A percentile compares a stretch with the other conserved stretches of the same genome.
Evolutionary conservation across 371 early-diverging fungal species (phyloP).

Genomic region (Parasitella parasitica): DNA sequence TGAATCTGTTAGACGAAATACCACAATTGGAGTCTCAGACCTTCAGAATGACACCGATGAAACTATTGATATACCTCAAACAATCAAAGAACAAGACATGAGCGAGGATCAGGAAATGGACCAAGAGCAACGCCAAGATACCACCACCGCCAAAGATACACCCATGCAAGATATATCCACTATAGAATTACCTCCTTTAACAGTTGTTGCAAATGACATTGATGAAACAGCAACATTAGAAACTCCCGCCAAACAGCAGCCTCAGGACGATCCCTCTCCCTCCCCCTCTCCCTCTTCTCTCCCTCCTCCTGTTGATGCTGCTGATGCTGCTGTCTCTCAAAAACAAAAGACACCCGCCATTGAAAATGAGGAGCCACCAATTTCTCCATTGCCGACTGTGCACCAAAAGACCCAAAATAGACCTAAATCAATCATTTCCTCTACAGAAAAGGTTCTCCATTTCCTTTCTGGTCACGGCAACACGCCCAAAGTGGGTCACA

Average conservation of each 20-base stretch:
- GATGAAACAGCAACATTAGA: not conserved
- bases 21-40: constrained; percentile 6
- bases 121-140: not conserved
- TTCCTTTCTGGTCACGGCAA: constrained; percentile 29
- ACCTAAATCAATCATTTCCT: constrained; percentile 20
- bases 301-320: not conserved
- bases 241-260: not conserved
- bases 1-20: constrained; percentile 8
- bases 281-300: not conserved
- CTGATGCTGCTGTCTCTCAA: constrained; percentile 3
- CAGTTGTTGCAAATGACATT: not conserved
- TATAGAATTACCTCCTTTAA: not conserved
- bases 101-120: constrained; percentile 4
- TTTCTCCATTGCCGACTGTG: constrained; percentile 6
- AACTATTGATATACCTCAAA: not conserved
- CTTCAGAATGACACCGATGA: not conserved
- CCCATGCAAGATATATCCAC: not conserved
- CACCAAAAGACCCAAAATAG: constrained; percentile 2
- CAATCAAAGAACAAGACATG: constrained; percentile 4
- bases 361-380: not conserved
- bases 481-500: constrained; percentile 24
- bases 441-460: constrained; percentile 34
- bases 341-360: not conserved
- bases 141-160: not conserved
- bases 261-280: not conserved